Evolutionary conservation across 2,329 filamentous ascomycete species (phyloP).

Genomic region (Botrytis pseudocinerea): DNA sequence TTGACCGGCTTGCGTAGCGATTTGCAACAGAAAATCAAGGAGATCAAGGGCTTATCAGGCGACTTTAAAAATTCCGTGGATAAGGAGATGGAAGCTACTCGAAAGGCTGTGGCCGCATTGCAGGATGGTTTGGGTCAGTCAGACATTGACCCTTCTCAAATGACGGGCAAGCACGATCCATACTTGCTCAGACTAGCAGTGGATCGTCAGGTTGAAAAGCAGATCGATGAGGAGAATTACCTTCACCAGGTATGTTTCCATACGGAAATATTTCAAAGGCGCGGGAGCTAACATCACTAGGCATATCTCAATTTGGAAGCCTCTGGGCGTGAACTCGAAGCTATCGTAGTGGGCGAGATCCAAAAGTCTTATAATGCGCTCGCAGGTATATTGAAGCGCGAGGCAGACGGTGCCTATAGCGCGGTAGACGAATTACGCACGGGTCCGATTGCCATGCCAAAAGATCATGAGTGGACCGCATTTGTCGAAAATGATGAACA

Average conservation of each 20-base stretch:
- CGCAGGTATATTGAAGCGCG: slow-evolving; percentile 85
- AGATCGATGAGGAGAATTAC: slow-evolving; percentile 97
- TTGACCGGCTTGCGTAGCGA: slow-evolving; percentile 84
- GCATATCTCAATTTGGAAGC: slow-evolving; percentile 93
- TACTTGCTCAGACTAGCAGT: slow-evolving; percentile 84
- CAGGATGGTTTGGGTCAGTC: slow-evolving; percentile 78
- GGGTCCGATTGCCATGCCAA: slow-evolving; percentile 89
- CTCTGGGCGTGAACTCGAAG: slow-evolving; percentile 91
- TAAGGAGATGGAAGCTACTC: slow-evolving; percentile 86
- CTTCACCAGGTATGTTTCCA: slow-evolving; percentile 71
- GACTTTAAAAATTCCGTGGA: slow-evolving; percentile 98
- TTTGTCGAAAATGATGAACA: slow-evolving; percentile 78
- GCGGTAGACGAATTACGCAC: slow-evolving; percentile 78
- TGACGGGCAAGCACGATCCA: slow-evolving; percentile 86
- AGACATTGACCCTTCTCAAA: slow-evolving; percentile 72
- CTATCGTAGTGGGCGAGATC: slow-evolving; percentile 94
- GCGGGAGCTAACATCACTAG: slow-evolving; percentile 47
- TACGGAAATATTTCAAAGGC: background rate
- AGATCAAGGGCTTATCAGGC: slow-evolving; percentile 89
- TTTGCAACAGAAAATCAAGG: slow-evolving; percentile 93
- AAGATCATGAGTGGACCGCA: slow-evolving; percentile 85
- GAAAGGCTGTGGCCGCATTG: slow-evolving; percentile 75
- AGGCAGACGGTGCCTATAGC: slow-evolving; percentile 78
- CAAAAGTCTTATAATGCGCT: slow-evolving; percentile 97
- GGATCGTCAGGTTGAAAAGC: slow-evolving; percentile 86